Base-by-base conservation (phyloP, 495 filamentous ascomycete genomes). In the Friedmanniomyces simplex region DNA sequence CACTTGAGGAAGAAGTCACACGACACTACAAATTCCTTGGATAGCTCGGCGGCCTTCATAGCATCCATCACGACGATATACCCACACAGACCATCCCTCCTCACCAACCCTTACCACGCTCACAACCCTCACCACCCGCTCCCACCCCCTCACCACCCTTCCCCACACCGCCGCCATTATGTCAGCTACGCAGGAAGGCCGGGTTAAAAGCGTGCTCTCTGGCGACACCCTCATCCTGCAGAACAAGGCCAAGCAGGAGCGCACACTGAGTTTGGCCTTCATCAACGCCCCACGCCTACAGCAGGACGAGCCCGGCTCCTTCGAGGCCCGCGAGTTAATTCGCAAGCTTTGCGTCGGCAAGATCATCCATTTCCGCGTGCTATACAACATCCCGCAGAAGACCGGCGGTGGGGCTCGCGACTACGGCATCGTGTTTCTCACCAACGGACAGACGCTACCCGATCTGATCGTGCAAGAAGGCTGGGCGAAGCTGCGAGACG, bases 251-350 rank as follows among this genome's bases (percentile, higher is more conserved):
- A 76, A 77, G 52, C 76, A 79, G 68, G 94, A 97, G 73, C 84
- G 87, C 59, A 85, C 79, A 37, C 78, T 99, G 51, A 94, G 89
- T 60, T 74, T 99, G 50, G 91, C 94, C 50, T 97, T 86, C 74
- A 87, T 96, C 54, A 85, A 86, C 46, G 89, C 89, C 16, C 94
- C 94, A 0, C 82, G 89, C 63, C 69, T 97, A 64, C 82, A 79
- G 73, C 83, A 85, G 68, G 94, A 97, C 52, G 48, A 57, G 81
- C 81, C 85, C 20, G 91, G 82, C 63, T 91, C 85, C 39, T 97
- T 95, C 70, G 84, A 90, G 71, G 95, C 94, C 43, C 87, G 94
- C 54, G 93, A 99, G 67, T 91, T 85, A 68, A 79, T 97, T 32
- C 83, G 94, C 55, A 83, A 85, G 49, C 72, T 89, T 42, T 74